Evolutionary conservation across 108 stramenopile genomes (phyloP).

Genomic region (Aurantiochytrium sp.): DNA sequence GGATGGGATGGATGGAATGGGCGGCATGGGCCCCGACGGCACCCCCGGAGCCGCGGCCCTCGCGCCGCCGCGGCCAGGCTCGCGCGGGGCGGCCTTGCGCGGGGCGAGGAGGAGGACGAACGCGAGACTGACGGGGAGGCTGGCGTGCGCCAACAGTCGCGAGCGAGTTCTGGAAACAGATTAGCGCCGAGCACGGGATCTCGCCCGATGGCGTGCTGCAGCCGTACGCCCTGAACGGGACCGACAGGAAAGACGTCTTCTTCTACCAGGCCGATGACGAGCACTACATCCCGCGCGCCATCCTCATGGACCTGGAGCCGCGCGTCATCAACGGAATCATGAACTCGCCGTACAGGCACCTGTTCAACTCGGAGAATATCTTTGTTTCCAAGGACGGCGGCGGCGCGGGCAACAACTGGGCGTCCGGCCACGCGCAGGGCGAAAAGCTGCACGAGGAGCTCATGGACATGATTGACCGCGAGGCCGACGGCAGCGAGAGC

Average conservation of each 20-base stretch:
- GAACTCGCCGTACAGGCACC: constrained; percentile 51
- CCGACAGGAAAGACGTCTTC: constrained; percentile 97
- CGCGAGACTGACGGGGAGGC: background rate
- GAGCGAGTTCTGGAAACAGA: constrained; percentile 97
- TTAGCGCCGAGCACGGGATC: constrained; percentile 96
- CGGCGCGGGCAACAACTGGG: constrained; percentile 99
- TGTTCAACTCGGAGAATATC: constrained; percentile 95
- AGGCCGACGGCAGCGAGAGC: constrained; percentile 89
- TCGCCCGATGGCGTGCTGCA: constrained; percentile 82
- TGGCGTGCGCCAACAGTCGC: constrained; percentile 59
- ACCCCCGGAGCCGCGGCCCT: too few species aligned
- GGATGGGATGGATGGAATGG: too few species aligned
- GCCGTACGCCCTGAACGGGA: constrained; percentile 64
- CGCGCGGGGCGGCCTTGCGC: too few species aligned
- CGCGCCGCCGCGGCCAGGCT: too few species aligned
- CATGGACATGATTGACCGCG: constrained; percentile 98
- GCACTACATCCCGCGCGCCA: constrained; percentile 80
- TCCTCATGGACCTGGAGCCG: constrained; percentile 94
- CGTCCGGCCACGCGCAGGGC: constrained; percentile 81
- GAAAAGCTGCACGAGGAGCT: constrained; percentile 84
- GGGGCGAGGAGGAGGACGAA: too few species aligned
- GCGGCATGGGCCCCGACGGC: background rate
- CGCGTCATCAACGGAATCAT: constrained; percentile 89
- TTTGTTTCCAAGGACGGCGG: constrained; percentile 93
- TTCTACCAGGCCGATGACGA: constrained; percentile 95